phyloP scores from a whole-genome alignment of 371 early-diverging fungal species.

The Mucor irregularis region DNA sequence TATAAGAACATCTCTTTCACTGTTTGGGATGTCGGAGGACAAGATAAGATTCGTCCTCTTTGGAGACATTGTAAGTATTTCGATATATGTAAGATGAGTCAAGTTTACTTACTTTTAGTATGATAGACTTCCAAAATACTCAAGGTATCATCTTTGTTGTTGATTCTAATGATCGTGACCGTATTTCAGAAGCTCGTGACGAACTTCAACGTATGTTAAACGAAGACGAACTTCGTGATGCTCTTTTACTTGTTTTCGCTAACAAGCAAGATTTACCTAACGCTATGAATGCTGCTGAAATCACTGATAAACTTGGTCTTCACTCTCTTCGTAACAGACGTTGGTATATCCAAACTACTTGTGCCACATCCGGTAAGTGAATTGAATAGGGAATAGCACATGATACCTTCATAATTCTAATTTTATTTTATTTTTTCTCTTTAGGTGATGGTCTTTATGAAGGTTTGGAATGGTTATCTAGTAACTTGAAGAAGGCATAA shows the following conservation, averaged over 20 bases:
- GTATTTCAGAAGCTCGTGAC: constrained; percentile 84
- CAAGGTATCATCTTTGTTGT: constrained; percentile 98
- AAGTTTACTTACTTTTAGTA: not conserved
- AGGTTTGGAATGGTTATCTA: constrained; percentile 81
- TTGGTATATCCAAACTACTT: constrained; percentile 91
- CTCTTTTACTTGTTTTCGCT: constrained; percentile 91
- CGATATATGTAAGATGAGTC: not conserved
- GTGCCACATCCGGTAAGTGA: constrained; percentile 88
- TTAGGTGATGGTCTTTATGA: constrained; percentile 92
- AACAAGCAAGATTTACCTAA: constrained; percentile 97
- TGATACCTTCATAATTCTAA: too few relatives aligned
- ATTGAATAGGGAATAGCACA: too few relatives aligned
- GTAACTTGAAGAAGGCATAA: constrained; percentile 49
- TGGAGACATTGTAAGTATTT: constrained; percentile 53
- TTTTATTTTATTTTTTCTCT: not conserved
- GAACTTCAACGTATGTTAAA: constrained; percentile 88
- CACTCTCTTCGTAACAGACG: constrained; percentile 85
- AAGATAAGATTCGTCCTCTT: constrained; percentile 59
- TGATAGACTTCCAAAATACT: constrained; percentile 87
- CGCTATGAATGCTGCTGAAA: constrained; percentile 92
- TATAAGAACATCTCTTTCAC: constrained; percentile 98
- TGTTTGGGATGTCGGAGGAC: constrained; percentile 94
- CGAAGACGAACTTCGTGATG: constrained; percentile 93
- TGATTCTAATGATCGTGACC: constrained; percentile 91
- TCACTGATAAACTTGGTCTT: constrained; percentile 89